Base-by-base conservation (phyloP, 139 green algal genomes). In the Bryopsis sp. region DNA sequence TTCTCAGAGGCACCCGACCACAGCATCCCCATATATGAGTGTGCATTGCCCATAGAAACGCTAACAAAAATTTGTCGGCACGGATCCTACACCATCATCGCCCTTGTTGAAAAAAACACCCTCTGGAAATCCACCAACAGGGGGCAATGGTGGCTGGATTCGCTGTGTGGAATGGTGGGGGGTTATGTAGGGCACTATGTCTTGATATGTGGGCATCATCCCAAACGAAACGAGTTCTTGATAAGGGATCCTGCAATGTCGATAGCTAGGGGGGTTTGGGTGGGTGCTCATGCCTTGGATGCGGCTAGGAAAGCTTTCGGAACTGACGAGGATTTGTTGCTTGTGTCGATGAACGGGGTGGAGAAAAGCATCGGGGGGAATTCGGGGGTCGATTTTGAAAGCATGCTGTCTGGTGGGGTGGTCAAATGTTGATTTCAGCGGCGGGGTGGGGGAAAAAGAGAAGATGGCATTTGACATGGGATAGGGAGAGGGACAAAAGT, bases 41-140 rank as follows among this genome's bases (percentile, higher is more conserved):
- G 47, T 37, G 39, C 36, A 7, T 1, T 67, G 2, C 2, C 2
- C 35, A 26, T 66, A n/a, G 2, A 28, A 2, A 64, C 84, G 38
- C 48, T 91, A 2, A 31, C 66, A 19, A 29, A 32, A 2, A 64
- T 63, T 7, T 35, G 88, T 43, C 65, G 83, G 3, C 66, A 36
- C 0, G 82, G 82, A n/a, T 1, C 29, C n/a, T 82, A 78, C 62
- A 47, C 95, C 15, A 71, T 87, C 26, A 84, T 97, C 3, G 76
- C 78, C 24, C 80, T 97, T 2, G 85, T 96, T 26, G 90, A 97
- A 78, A 95, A 90, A 73, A 47, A 76, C 0, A 84, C 82, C 50
- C 70, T 94, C 50, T 73, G 76, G 59, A 26, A 48, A 48, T 64
- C 47, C 31, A 15, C 48, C 69, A 76, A 26, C 73, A 81, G 33